phyloP scores from a whole-genome alignment of 2,329 filamentous ascomycete species.

The Colletotrichum sublineola region DNA sequence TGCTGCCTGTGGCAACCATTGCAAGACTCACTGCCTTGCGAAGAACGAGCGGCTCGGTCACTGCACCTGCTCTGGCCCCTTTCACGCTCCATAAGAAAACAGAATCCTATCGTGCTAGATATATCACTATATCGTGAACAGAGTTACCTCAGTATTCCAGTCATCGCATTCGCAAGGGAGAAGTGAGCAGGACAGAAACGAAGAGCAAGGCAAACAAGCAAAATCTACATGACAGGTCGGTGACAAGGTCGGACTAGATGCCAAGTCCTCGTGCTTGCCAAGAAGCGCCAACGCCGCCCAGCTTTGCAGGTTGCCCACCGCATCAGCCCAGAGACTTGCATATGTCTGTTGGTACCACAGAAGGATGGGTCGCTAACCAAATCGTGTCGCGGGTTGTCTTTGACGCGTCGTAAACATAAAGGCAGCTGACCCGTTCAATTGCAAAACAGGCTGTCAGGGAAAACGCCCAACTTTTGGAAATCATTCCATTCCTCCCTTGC shows the following conservation, averaged over 20 bases:
- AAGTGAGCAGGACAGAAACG: background rate
- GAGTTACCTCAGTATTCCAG: background rate
- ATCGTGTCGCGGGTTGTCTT: background rate
- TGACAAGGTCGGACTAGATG: background rate
- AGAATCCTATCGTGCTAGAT: background rate
- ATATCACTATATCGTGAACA: too few relatives aligned
- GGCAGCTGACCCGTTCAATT: background rate
- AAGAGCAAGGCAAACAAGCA: background rate
- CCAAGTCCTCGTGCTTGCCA: background rate
- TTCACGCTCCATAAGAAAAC: too few relatives aligned
- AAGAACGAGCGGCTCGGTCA: background rate
- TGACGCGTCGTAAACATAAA: conserved; percentile 5
- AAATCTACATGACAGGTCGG: background rate
- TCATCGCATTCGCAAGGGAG: background rate
- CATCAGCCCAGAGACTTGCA: background rate
- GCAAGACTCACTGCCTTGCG: background rate
- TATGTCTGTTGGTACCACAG: background rate
- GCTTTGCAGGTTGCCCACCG: background rate
- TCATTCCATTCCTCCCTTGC: background rate
- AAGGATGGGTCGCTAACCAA: background rate
- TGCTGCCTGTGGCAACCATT: background rate
- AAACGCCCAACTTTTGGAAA: background rate
- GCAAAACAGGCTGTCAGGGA: background rate
- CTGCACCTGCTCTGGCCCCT: background rate
- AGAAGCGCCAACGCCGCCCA: conserved; percentile 5